A percentile compares a stretch with the other conserved stretches of the same genome.
Evolutionary conservation across 73 alveolate species (phyloP).

Genomic region (Durusdinium trenchii): DNA sequence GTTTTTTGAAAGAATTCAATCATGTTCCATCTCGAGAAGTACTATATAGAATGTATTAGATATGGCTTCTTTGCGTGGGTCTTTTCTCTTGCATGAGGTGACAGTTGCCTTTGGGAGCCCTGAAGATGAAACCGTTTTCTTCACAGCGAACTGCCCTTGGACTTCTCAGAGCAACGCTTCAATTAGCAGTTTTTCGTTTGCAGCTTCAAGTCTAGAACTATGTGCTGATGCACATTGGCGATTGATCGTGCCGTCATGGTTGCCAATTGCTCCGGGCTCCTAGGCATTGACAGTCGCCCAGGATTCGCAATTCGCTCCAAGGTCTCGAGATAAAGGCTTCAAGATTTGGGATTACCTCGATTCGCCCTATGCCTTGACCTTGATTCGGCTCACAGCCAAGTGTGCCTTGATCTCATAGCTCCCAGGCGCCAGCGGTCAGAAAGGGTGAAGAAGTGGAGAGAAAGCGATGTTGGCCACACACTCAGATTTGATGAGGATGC

Average conservation of each 20-base stretch:
- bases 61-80: not conserved
- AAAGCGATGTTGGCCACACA: not conserved
- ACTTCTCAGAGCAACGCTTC: not conserved
- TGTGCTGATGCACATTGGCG: too few species aligned
- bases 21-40: not conserved
- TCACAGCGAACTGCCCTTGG: slow-evolving; percentile 50
- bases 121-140: not conserved
- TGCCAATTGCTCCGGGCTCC: too few species aligned
- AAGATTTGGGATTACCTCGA: slow-evolving; percentile 79
- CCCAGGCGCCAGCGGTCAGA: not conserved
- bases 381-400: not conserved
- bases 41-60: too few species aligned
- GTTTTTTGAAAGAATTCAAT: not conserved
- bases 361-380: slow-evolving; percentile 7
- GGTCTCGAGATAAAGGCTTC: slow-evolving; percentile 62
- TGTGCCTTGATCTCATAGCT: not conserved
- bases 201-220: too few species aligned
- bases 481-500: not conserved
- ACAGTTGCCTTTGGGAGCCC: slow-evolving; percentile 55
- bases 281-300: too few species aligned
- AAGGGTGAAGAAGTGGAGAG: not conserved
- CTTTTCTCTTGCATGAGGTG: not conserved
- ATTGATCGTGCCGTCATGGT: too few species aligned
- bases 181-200: too few species aligned
- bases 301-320: not conserved